A percentile compares a stretch with the other conserved stretches of the same genome.
These are phyloP conservation scores for Lindgomyces ingoldianus DNA, from an alignment of 495 filamentous ascomycete genomes.

Conservation along the genomic window DNA sequence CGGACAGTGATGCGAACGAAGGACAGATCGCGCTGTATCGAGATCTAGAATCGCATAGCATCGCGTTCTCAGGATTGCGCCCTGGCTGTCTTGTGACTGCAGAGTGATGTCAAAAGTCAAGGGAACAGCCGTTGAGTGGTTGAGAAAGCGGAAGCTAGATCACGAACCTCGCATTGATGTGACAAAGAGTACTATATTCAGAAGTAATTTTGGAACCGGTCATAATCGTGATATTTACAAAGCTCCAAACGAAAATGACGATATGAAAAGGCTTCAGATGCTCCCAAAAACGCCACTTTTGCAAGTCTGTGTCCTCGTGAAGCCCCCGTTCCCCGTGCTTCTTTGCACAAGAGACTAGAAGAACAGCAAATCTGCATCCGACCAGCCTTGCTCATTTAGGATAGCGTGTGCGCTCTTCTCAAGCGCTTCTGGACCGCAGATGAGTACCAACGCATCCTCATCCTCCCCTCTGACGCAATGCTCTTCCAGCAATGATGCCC, in stretches of 20 bases:
- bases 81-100: too few relatives aligned
- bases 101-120: too few relatives aligned
- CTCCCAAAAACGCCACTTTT: conserved; percentile 6
- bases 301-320: background rate
- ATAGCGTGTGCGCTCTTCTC: conserved; percentile 67
- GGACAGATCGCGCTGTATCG: too few relatives aligned
- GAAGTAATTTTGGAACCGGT: background rate
- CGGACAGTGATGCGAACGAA: too few relatives aligned
- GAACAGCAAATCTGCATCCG: conserved; percentile 77
- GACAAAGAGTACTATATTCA: background rate
- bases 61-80: too few relatives aligned
- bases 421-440: conserved; percentile 81
- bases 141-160: too few relatives aligned
- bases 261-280: background rate
- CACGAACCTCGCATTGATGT: too few relatives aligned
- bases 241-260: background rate
- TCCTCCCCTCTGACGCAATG: conserved; percentile 55
- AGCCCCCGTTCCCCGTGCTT: background rate
- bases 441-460: conserved; percentile 63
- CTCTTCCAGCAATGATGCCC: conserved; percentile 59
- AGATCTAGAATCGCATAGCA: too few relatives aligned
- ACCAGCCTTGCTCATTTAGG: conserved; percentile 72
- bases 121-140: too few relatives aligned
- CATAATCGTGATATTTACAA: background rate
- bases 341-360: conserved; percentile 56